These are phyloP conservation scores for Coemansia sp. DNA, from an alignment of 192 early-diverging fungal species.

Conservation along the genomic window DNA sequence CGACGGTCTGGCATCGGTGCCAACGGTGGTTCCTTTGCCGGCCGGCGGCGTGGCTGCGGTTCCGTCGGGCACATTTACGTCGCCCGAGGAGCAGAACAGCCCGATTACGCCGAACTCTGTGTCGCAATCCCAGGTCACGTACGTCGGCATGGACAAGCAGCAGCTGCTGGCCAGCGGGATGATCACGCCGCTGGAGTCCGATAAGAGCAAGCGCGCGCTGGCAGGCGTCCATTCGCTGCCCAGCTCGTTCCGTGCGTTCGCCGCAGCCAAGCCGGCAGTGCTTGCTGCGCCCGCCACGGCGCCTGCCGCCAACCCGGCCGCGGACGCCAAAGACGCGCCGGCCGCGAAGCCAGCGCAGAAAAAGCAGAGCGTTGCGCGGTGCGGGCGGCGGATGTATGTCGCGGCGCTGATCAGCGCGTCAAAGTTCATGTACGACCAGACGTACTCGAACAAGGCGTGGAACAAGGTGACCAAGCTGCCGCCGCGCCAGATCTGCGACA, in stretches of 20 bases:
- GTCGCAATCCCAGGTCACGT: conserved; percentile 12
- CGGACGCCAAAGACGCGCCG: background rate
- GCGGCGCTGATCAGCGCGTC: conserved; percentile 80
- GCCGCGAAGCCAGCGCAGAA: conserved; percentile 3
- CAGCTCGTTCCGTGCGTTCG: conserved; percentile 36
- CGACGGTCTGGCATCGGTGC: background rate
- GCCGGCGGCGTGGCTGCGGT: background rate
- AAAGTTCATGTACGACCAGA: conserved; percentile 82
- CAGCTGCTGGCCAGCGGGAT: conserved; percentile 34
- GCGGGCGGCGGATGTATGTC: conserved; percentile 80
- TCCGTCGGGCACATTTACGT: conserved; percentile 11
- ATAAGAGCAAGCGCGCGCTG: conserved; percentile 24
- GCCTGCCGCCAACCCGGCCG: background rate
- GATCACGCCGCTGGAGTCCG: conserved; percentile 33
- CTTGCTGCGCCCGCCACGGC: background rate
- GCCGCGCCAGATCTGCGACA: conserved; percentile 72
- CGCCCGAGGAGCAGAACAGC: conserved; percentile 18
- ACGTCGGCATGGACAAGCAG: conserved; percentile 30
- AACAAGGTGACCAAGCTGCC: conserved; percentile 77
- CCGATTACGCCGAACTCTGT: conserved; percentile 33
- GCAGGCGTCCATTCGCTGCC: conserved; percentile 30
- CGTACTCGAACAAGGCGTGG: conserved; percentile 84
- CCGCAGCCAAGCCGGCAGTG: conserved; percentile 8
- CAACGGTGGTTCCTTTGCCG: conserved; percentile 20
- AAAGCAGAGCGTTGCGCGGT: conserved; percentile 58